A percentile compares a stretch with the other conserved stretches of the same genome.
These are phyloP conservation scores for Cicer pinnatifidum DNA, from an alignment of 306 rosid species.

Conservation along the genomic window DNA sequence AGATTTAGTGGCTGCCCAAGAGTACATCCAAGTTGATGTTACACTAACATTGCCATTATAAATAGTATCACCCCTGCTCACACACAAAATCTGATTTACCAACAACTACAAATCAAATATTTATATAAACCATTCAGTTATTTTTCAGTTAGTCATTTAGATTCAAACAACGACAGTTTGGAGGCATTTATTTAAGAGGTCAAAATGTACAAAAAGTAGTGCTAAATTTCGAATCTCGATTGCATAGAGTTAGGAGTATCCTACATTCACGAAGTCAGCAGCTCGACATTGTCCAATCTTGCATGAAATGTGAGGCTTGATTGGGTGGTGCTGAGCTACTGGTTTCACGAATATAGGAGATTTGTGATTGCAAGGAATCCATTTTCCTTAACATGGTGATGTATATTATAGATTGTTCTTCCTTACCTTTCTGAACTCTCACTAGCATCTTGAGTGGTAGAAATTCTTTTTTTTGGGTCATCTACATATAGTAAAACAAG, in stretches of 20 bases:
- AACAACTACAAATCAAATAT: constrained; percentile 35
- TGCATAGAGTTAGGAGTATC: background rate
- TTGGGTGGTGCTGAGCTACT: background rate
- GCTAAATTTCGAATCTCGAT: background rate
- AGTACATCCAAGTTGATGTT: constrained; percentile 70
- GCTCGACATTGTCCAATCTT: background rate
- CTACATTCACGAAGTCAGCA: background rate
- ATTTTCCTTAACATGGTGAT: background rate
- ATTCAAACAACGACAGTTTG: constrained; percentile 37
- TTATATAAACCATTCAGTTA: constrained; percentile 18
- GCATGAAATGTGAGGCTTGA: background rate
- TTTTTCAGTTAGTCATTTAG: constrained; percentile 13
- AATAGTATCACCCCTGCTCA: constrained; percentile 58
- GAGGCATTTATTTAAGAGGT: background rate
- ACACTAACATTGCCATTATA: constrained; percentile 55
- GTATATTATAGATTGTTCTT: constrained; percentile 27
- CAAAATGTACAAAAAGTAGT: background rate
- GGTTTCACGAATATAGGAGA: background rate
- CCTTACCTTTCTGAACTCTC: constrained; percentile 61
- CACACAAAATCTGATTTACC: constrained; percentile 43
- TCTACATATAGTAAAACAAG: constrained; percentile 76
- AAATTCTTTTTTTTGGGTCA: constrained; percentile 65
- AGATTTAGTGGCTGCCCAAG: constrained; percentile 81
- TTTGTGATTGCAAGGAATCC: background rate
- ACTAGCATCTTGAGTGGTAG: constrained; percentile 35